These are phyloP conservation scores for Rhododendron kiyosumense DNA, from an alignment of 148 eudicot genomes.

Conservation along the genomic window DNA sequence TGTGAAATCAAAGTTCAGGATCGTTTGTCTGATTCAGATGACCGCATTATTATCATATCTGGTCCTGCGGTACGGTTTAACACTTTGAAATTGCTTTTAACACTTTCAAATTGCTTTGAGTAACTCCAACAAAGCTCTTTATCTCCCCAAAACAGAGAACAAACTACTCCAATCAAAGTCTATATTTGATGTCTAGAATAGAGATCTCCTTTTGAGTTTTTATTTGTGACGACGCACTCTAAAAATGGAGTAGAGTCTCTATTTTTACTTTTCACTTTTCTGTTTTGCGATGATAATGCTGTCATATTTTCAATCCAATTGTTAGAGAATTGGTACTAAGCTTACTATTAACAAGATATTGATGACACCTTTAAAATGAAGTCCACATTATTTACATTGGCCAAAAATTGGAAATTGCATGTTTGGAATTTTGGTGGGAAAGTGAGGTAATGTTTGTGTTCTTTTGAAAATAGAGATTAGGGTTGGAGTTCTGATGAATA, in stretches of 20 bases:
- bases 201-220: background rate
- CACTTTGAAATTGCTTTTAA: background rate
- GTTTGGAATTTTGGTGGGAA: background rate
- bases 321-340: background rate
- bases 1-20: conserved; percentile 88
- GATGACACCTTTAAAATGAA: background rate
- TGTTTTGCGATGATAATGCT: background rate
- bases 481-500: background rate
- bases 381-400: background rate
- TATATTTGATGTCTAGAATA: background rate
- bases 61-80: conserved; percentile 76
- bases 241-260: background rate
- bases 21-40: conserved; percentile 52
- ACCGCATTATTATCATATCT: conserved; percentile 77
- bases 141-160: background rate
- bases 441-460: background rate
- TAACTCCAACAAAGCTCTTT: background rate
- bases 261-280: background rate
- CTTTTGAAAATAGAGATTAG: background rate
- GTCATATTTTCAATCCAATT: background rate
- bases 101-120: background rate
- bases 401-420: background rate
- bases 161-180: background rate
- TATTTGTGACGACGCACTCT: background rate
- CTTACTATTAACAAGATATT: background rate